phyloP scores from a whole-genome alignment of 78 protist species.

The Trichosphaerium sp. region DNA sequence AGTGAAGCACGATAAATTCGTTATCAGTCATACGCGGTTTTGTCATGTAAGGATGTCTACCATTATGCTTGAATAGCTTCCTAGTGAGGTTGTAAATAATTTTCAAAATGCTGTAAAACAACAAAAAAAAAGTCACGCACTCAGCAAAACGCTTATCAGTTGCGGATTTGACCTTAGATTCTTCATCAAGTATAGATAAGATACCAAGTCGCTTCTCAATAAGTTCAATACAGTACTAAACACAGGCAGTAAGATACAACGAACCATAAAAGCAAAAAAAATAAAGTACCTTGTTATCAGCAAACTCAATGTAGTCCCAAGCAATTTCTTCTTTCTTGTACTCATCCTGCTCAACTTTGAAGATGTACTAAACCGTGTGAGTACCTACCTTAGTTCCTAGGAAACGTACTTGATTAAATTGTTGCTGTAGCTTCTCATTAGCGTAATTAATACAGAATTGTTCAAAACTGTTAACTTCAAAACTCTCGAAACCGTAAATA shows the following conservation, averaged over 20 bases:
- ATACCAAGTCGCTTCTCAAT: slow-evolving; percentile 66
- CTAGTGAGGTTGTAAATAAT: not conserved
- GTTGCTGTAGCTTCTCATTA: slow-evolving; percentile 84
- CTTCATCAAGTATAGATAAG: slow-evolving; percentile 75
- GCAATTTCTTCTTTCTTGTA: slow-evolving; percentile 71
- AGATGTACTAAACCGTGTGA: too few relatives aligned
- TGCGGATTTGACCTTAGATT: slow-evolving; percentile 64
- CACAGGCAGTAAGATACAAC: too few relatives aligned
- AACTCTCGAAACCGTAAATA: slow-evolving; percentile 94
- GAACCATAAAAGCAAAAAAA: too few relatives aligned
- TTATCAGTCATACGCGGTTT: slow-evolving; percentile 20
- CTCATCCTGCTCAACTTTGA: slow-evolving; percentile 66
- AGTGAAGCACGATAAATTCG: slow-evolving; percentile 67
- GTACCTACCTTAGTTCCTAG: too few relatives aligned
- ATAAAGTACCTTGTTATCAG: slow-evolving; percentile 70
- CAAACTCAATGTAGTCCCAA: slow-evolving; percentile 65
- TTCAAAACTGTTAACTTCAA: slow-evolving; percentile 72
- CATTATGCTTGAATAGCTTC: slow-evolving; percentile 10
- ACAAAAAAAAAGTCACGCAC: not conserved
- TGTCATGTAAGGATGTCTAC: slow-evolving; percentile 18
- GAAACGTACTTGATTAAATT: slow-evolving; percentile 59
- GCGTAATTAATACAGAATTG: slow-evolving; percentile 84
- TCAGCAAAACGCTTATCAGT: too few relatives aligned
- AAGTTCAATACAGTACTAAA: slow-evolving; percentile 62
- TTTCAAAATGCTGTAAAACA: slow-evolving; percentile 14